phyloP scores from a whole-genome alignment of 2,329 filamentous ascomycete genomes.

The Graphilbum sp. region DNA sequence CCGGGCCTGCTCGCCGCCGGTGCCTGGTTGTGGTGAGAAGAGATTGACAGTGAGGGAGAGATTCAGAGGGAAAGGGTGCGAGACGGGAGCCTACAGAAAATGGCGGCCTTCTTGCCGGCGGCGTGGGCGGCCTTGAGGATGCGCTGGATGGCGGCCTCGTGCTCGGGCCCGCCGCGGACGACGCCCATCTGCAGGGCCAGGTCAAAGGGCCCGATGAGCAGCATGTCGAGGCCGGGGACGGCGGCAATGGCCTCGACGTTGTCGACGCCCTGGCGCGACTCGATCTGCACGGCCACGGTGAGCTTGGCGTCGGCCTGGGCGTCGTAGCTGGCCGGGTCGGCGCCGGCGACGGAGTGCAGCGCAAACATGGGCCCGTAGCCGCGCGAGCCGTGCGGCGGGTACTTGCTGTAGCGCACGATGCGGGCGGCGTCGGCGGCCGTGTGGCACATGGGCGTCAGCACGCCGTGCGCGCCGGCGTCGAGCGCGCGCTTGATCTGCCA shows the following conservation, averaged over 20 bases:
- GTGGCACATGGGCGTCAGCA: constrained; percentile 29
- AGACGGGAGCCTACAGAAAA: constrained; percentile 18
- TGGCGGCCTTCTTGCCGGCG: constrained; percentile 22
- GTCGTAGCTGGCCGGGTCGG: constrained; percentile 16
- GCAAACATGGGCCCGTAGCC: constrained; percentile 19
- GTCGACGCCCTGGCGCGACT: constrained; percentile 21
- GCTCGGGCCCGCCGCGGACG: constrained; percentile 15
- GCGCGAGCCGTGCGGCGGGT: constrained; percentile 10
- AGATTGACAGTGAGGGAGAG: not conserved
- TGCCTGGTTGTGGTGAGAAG: constrained; percentile 4
- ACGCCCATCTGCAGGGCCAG: constrained; percentile 21
- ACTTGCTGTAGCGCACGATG: constrained; percentile 11
- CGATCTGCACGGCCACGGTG: constrained; percentile 22
- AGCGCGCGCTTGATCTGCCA: constrained; percentile 48
- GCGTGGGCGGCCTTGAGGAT: constrained; percentile 17
- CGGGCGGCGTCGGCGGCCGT: constrained; percentile 10
- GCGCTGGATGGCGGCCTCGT: constrained; percentile 21
- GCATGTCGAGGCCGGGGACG: constrained; percentile 21
- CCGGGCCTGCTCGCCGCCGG: constrained; percentile 18
- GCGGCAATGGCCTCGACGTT: constrained; percentile 25
- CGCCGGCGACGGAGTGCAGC: constrained; percentile 11
- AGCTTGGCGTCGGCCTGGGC: constrained; percentile 16
- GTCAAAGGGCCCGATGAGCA: constrained; percentile 20
- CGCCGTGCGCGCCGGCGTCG: constrained; percentile 41
- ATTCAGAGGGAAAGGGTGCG: constrained; percentile 4